These are phyloP conservation scores for Aspergillus spinulosporus DNA, from an alignment of 2,329 filamentous ascomycete species.

Conservation along the genomic window DNA sequence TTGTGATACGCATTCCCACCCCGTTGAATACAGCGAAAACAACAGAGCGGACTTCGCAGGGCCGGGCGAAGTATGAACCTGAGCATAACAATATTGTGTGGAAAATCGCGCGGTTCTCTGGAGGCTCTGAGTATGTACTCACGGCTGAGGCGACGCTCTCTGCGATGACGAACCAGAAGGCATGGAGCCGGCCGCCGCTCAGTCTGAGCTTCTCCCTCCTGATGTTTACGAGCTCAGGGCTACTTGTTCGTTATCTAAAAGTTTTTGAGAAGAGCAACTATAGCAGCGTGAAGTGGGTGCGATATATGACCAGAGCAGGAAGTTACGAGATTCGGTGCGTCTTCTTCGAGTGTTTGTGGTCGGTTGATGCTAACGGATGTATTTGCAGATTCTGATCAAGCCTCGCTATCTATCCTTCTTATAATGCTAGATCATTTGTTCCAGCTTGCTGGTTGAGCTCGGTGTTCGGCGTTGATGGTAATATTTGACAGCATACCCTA, in stretches of 20 bases:
- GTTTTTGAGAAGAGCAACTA: slow-evolving; percentile 99
- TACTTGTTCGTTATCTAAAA: slow-evolving; percentile 92
- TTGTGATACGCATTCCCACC: slow-evolving; percentile 89
- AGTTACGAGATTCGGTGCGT: slow-evolving; percentile 91
- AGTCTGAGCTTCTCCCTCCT: slow-evolving; percentile 89
- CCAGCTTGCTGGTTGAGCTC: slow-evolving; percentile 19
- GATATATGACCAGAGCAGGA: slow-evolving; percentile 97
- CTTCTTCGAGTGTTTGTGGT: too few species aligned
- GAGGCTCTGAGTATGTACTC: slow-evolving; percentile 94
- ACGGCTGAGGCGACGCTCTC: slow-evolving; percentile 91
- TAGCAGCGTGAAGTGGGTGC: slow-evolving; percentile 97
- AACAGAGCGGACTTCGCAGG: slow-evolving; percentile 87
- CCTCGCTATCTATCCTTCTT: slow-evolving; percentile 2
- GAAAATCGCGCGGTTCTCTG: slow-evolving; percentile 98
- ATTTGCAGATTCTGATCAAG: slow-evolving; percentile 21
- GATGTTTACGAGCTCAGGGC: slow-evolving; percentile 95
- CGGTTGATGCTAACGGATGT: slow-evolving; percentile 3
- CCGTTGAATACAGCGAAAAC: slow-evolving; percentile 95
- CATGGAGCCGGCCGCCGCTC: slow-evolving; percentile 90
- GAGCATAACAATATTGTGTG: slow-evolving; percentile 97
- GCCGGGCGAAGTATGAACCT: slow-evolving; percentile 97
- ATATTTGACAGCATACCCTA: too few species aligned
- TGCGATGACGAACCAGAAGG: slow-evolving; percentile 97
- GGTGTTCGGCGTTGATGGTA: slow-evolving; percentile 30
- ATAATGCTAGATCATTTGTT: background rate